Base-by-base conservation (phyloP, 805 yeast species). In the Clavispora fructus region DNA sequence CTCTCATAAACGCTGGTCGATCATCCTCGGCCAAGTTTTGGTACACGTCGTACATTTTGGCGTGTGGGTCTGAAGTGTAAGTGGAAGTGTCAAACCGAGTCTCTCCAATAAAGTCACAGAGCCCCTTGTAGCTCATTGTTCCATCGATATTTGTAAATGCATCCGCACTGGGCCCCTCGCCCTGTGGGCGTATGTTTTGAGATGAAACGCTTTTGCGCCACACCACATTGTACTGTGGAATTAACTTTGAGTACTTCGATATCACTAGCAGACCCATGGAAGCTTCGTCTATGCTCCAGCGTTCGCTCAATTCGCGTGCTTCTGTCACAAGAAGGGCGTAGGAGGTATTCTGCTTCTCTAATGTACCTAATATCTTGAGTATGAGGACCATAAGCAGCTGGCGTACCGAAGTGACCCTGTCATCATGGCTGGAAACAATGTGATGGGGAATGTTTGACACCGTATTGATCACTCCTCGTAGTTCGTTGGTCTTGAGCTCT, bases 21-120 rank as follows among this genome's bases (percentile, higher is more conserved):
- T 54, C 48, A 5, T 26, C 40, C 4, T 41, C 43, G 1, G 46
- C 26, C 1, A 58, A 31, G 5, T 48, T 43, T 25, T 64, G 68
- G 40, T 58, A 63, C 14, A 57, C 51, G 16, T 58, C 55, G 45
- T 52, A 57, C 23, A 59, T 33, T 23, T 49, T 47, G 14, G 27
- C 43, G 6, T 41, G 44, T 7, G 39, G n/a, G 6, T 25, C 30
- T 4, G 26, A 12, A 13, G 51, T 50, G 32, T 42, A 52, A 30
- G 41, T 33, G 4, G 41, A 17, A 13, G 46, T 42, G 16, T 46
- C 45, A 42, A 57, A 63, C 11, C 56, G 47, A 8, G 48, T 46
- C 1, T 33, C 42, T 8, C 48, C 44, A 7, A 68, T 60, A 44
- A 62, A 67, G 4, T 46, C 25, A 44, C 66, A 60, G 7, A 69